phyloP scores from a whole-genome alignment of 805 yeast genomes.

The Metschnikowia hibisci region DNA sequence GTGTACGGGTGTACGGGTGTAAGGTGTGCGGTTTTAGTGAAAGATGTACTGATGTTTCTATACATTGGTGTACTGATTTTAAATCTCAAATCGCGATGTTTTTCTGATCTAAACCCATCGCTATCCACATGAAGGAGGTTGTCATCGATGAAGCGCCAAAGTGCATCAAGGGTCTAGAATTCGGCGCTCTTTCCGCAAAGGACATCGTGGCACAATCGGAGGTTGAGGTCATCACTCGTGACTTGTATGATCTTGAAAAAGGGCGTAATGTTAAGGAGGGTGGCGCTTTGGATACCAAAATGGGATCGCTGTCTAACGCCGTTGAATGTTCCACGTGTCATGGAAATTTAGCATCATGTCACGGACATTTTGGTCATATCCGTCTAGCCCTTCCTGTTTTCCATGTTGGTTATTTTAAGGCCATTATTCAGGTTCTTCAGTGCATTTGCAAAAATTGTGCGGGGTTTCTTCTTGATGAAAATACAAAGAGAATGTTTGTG shows the following conservation, averaged over 20 bases:
- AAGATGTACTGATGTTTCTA: too few relatives aligned
- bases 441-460: conserved; percentile 90
- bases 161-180: conserved; percentile 83
- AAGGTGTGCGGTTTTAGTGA: neutral
- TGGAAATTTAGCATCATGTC: conserved; percentile 89
- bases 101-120: neutral
- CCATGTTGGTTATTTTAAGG: conserved; percentile 95
- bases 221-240: conserved; percentile 88
- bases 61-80: too few relatives aligned
- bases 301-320: conserved; percentile 93
- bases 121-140: conserved; percentile 37
- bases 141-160: conserved; percentile 84
- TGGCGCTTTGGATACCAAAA: conserved; percentile 87
- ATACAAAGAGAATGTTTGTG: conserved; percentile 61
- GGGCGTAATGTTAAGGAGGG: conserved; percentile 76
- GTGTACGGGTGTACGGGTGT: conserved; percentile 1
- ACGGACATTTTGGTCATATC: conserved; percentile 97
- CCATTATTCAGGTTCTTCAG: conserved; percentile 82
- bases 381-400: conserved; percentile 92
- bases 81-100: neutral
- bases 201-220: conserved; percentile 93
- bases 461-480: conserved; percentile 67
- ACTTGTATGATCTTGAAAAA: conserved; percentile 83
- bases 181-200: conserved; percentile 86
- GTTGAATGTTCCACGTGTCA: conserved; percentile 87